Conservation (phyloP, 2,329 filamentous ascomycete genomes). For the Cercospora sesami region DNA sequence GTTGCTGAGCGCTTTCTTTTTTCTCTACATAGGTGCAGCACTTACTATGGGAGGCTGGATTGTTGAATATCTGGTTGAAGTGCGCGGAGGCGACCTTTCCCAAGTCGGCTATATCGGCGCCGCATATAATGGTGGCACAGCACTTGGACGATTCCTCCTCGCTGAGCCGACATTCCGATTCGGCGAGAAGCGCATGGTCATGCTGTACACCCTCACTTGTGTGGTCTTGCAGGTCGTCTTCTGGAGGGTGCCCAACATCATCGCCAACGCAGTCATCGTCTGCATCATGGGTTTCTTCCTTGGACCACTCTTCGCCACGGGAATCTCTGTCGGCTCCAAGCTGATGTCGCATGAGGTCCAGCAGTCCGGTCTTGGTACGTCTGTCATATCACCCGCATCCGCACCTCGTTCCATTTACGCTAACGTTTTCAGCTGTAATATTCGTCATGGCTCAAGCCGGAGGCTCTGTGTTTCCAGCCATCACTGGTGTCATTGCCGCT, state of each 20-base stretch:
- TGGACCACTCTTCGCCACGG: constrained; percentile 57
- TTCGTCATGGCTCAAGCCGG: constrained; percentile 31
- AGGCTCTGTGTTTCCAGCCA: constrained; percentile 26
- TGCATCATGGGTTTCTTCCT: background rate
- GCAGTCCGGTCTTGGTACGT: constrained; percentile 45
- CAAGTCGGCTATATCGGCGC: constrained; percentile 64
- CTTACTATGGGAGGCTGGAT: constrained; percentile 55
- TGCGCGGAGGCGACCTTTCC: constrained; percentile 58
- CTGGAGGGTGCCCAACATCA: background rate
- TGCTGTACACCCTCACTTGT: constrained; percentile 45
- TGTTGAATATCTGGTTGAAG: constrained; percentile 63
- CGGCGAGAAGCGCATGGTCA: constrained; percentile 61
- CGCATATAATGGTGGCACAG: constrained; percentile 59
- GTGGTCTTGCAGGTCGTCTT: background rate
- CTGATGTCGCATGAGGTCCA: constrained; percentile 53
- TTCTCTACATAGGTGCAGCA: constrained; percentile 60
- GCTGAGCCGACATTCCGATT: constrained; percentile 40
- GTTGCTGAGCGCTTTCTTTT: constrained; percentile 63
- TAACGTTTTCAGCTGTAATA: constrained; percentile 15
- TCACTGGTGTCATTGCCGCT: constrained; percentile 31
- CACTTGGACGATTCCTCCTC: constrained; percentile 50
- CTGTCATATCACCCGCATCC: background rate
- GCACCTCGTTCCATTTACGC: background rate
- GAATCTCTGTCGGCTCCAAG: constrained; percentile 56
- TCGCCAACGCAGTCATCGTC: background rate